Evolutionary conservation across 2,329 filamentous ascomycete species (phyloP).

Genomic region (Pseudogymnoascus sp.): DNA sequence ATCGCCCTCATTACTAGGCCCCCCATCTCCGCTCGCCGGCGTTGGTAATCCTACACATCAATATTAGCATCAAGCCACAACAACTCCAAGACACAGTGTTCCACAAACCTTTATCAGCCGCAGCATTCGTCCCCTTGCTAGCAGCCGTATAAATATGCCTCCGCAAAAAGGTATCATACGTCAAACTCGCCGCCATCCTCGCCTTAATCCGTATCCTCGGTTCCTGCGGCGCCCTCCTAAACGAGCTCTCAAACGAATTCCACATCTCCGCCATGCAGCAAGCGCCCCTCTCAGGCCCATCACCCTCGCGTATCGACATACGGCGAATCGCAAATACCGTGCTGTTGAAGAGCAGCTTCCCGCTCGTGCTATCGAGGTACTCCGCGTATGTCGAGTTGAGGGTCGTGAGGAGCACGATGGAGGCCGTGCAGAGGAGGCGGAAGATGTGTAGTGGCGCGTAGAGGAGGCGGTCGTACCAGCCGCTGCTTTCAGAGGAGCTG

Average conservation of each 20-base stretch:
- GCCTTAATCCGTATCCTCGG: neutral
- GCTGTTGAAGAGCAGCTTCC: slow-evolving; percentile 10
- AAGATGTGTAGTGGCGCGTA: slow-evolving; percentile 10
- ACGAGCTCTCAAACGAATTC: neutral
- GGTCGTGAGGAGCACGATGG: slow-evolving; percentile 13
- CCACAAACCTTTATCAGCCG: neutral
- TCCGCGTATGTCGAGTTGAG: slow-evolving; percentile 14
- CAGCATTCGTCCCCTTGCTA: neutral
- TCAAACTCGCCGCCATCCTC: slow-evolving; percentile 7
- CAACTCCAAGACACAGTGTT: neutral
- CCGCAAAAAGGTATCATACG: neutral
- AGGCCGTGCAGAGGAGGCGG: slow-evolving; percentile 9
- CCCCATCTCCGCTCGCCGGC: neutral
- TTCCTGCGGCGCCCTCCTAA: neutral
- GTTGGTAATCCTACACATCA: neutral
- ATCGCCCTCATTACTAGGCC: neutral
- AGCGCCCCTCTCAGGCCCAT: slow-evolving; percentile 7
- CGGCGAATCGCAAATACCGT: neutral
- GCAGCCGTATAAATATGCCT: neutral
- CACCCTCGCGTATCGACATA: slow-evolving; percentile 10
- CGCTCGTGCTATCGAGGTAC: slow-evolving; percentile 10
- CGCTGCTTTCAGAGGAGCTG: neutral
- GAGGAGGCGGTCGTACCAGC: slow-evolving; percentile 10
- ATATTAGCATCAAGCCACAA: neutral
- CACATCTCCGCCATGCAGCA: slow-evolving; percentile 16